phyloP scores from a whole-genome alignment of 192 early-diverging fungal genomes.

The Coemansia sp. region DNA sequence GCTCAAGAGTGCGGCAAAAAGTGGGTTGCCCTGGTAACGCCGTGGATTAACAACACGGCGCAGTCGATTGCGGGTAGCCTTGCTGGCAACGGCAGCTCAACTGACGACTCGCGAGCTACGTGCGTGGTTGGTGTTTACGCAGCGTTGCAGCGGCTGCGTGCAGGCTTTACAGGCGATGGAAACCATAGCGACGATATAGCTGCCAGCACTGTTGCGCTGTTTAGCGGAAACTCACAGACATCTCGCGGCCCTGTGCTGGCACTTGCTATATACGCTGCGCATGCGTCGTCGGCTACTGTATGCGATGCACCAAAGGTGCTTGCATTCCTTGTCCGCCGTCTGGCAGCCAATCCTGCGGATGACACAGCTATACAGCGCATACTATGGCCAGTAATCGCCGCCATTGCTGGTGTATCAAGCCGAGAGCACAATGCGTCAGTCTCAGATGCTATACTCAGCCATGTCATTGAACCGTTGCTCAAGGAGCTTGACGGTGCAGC shows the following conservation, averaged over 20 bases:
- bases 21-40: conserved; percentile 19
- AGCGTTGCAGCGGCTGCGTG: neutral
- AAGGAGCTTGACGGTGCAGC: conserved; percentile 7
- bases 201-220: neutral
- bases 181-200: neutral
- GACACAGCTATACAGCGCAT: neutral
- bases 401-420: neutral
- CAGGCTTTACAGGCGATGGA: neutral
- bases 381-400: neutral
- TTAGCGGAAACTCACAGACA: neutral
- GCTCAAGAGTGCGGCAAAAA: conserved; percentile 6
- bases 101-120: neutral
- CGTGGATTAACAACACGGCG: conserved; percentile 13
- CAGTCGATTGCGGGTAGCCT: neutral
- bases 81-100: neutral
- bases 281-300: neutral
- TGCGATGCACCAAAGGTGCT: conserved; percentile 7
- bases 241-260: neutral
- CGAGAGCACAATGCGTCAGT: neutral
- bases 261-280: conserved; percentile 7
- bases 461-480: conserved; percentile 41
- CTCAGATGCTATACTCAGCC: conserved; percentile 6
- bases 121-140: neutral
- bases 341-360: conserved; percentile 1
- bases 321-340: conserved; percentile 18